Evolutionary conservation across 75 land plant genomes (phyloP), one percentile per base, ranked within the genome.

Genomic region (Cunninghamia lanceolata): DNA sequence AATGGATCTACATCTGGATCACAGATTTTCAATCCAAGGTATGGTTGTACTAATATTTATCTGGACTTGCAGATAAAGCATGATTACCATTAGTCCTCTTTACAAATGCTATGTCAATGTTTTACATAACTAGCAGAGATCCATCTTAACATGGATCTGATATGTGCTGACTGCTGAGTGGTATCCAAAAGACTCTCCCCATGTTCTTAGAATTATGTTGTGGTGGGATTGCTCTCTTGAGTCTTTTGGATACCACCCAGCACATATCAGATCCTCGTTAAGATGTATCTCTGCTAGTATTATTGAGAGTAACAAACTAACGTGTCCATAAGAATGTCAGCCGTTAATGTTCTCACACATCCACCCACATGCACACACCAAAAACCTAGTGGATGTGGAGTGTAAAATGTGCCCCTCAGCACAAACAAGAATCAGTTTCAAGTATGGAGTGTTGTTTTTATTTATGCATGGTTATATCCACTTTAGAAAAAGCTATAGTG

Each of bases 1-100:
- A 96, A 91, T 92, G 92, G 90, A n/a, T 86, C 93, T 70, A 16
- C 90, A 68, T 92, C 95, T 74, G 87, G 90, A 34, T 90, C 93
- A 46, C 88, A 82, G 11, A 80, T 89, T 52, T 90, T 88, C 25
- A 86, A 40, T 74, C 88, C 91, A 74, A 84, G 93, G 94, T 92
- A 87, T 68, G 38, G 21, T 70, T 8, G 17, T 42, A 36, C 5
- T 14, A 30, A 39, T 84, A 73, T 56, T 73, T 38, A 14, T 10
- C 76, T 52, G 40, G n/a, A 9, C n/a, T 76, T 79, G 52, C 6
- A 14, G 1, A 85, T 34, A 73, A 34, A 73, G 38, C 11, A 25
- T 70, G 2, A 4, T 28, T 63, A 28, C 9, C 28, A 63, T 63
- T 63, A 63, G 68, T 25, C 68, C 68, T 63, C 30, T 28, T 63